Base-by-base conservation (phyloP, 441 rosid genomes). In the Viola pubescens region DNA sequence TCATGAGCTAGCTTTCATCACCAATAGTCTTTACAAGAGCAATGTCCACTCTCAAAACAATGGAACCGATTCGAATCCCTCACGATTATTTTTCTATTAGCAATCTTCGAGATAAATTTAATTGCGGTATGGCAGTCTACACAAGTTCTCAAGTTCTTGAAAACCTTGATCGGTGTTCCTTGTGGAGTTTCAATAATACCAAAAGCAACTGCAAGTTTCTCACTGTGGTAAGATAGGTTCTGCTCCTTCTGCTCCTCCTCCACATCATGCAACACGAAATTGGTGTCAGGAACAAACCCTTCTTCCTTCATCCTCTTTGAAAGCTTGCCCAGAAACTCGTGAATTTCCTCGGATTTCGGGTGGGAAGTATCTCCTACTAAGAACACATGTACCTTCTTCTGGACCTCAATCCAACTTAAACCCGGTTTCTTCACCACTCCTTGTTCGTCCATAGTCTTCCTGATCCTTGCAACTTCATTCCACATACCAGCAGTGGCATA, bases 201-300 rank as follows among this genome's bases (percentile, higher is more conserved):
- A 62, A 68, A 77, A 26, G 82, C 82, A 61, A 77, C 68, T 13
- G 84, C 84, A 56, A 77, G 72, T 55, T 80, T 77, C 77, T 80
- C 82, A 42, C 85, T 73, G 62, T 77, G 80, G 68, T 73, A 75
- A 38, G 65, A 63, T 54, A 77, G 73, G 65, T 67, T 67, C 63
- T 66, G 68, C 72, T 73, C 78, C 68, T 78, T 78, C 73, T 73
- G 80, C 58, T 78, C 79, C 47, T 78, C 82, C 65, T 78, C 78
- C 51, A 78, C 79, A 58, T 78, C 82, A 40, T 78, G 84, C 51
- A 76, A 52, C 54, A 73, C 81, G 10, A 72, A 62, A 12, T 72
- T 65, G 9, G 77, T 76, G 67, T 74, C 77, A 0, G 81, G 76
- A 60, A 72, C 61, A 60, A 72, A 74, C 12, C 81, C 84, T 57